Evolutionary conservation across 192 early-diverging fungal genomes (phyloP).

Genomic region (Martensiomyces pterosporus): DNA sequence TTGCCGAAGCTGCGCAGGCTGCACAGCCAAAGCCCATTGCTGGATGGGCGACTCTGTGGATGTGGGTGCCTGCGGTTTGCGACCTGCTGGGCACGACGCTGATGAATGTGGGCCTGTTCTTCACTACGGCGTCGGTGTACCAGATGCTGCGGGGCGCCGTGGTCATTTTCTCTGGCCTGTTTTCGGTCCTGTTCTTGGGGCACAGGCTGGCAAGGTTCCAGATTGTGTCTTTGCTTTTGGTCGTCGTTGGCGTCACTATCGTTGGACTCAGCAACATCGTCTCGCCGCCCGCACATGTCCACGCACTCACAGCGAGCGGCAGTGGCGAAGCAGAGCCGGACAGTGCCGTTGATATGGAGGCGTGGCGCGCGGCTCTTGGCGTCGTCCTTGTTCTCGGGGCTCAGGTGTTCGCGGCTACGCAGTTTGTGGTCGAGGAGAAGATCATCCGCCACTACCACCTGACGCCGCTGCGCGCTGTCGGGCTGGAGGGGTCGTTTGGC

Average conservation of each 20-base stretch:
- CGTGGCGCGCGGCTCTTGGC: conserved; percentile 65
- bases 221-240: conserved; percentile 76
- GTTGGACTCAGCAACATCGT: conserved; percentile 73
- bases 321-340: conserved; percentile 23
- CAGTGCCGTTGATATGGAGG: conserved; percentile 15
- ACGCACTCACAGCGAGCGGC: conserved; percentile 4
- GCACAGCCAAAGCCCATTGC: conserved; percentile 45
- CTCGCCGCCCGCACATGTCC: conserved; percentile 32
- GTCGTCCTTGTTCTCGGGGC: conserved; percentile 82
- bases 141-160: conserved; percentile 96
- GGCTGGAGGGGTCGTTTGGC: conserved; percentile 91
- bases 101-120: background rate
- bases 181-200: conserved; percentile 82
- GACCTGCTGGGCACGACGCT: conserved; percentile 67
- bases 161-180: conserved; percentile 90
- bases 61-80: conserved; percentile 67
- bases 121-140: conserved; percentile 73
- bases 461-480: conserved; percentile 85
- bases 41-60: conserved; percentile 52
- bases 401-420: conserved; percentile 88
- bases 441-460: conserved; percentile 77
- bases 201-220: conserved; percentile 73
- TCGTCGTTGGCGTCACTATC: conserved; percentile 82
- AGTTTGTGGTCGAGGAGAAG: conserved; percentile 97
- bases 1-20: conserved; percentile 1